These are phyloP conservation scores for Lentinula boryana DNA, from an alignment of 768 basidiomycete genomes.

Conservation along the genomic window DNA sequence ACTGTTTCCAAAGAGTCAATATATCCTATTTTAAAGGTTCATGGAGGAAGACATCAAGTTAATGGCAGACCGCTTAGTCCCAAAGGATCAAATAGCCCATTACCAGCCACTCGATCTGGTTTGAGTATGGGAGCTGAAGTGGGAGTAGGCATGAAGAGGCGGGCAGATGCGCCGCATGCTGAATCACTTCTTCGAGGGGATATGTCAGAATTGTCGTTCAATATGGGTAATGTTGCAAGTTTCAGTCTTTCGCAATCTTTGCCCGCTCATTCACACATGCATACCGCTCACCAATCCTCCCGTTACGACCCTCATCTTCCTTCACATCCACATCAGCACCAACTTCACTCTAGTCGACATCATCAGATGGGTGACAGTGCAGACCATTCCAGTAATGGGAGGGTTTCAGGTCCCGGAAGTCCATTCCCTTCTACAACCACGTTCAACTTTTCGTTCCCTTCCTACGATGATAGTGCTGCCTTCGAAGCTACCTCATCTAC, in stretches of 20 bases:
- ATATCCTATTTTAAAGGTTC: slow-evolving; percentile 44
- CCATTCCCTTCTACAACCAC: slow-evolving; percentile 56
- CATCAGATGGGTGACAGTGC: slow-evolving; percentile 3
- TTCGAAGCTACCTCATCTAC: slow-evolving; percentile 42
- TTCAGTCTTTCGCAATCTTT: slow-evolving; percentile 2
- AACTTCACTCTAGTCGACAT: neutral
- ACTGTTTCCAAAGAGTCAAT: slow-evolving; percentile 71
- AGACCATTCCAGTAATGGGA: neutral
- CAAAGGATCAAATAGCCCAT: slow-evolving; percentile 35
- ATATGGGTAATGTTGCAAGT: neutral
- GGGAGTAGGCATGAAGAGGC: slow-evolving; percentile 62
- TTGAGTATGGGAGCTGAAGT: neutral
- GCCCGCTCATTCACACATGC: slow-evolving; percentile 1
- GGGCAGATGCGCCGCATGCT: slow-evolving; percentile 73
- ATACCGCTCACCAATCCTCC: neutral
- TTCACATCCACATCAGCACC: neutral
- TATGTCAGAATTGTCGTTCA: slow-evolving; percentile 47
- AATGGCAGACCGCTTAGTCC: slow-evolving; percentile 69
- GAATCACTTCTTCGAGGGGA: slow-evolving; percentile 80
- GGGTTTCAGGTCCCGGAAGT: slow-evolving; percentile 29
- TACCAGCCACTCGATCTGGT: neutral
- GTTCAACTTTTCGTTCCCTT: slow-evolving; percentile 70
- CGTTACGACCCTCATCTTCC: neutral
- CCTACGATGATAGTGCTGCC: slow-evolving; percentile 49
- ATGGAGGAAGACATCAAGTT: slow-evolving; percentile 72